Base-by-base conservation (phyloP, 2,329 filamentous ascomycete genomes). In the Metarhizium sp. region DNA sequence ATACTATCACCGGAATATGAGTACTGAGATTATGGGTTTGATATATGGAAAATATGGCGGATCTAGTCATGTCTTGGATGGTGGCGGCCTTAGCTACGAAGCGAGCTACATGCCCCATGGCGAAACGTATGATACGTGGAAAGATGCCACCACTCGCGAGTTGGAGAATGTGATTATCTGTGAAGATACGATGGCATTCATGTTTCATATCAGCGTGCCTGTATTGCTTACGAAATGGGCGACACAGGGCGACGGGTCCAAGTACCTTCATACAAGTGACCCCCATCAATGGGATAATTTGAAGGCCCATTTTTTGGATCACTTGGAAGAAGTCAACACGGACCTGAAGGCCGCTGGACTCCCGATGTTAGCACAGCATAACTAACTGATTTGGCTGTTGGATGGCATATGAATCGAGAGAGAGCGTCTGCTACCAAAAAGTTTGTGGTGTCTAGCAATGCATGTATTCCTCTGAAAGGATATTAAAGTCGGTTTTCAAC, bases 1-100 rank as follows among this genome's bases (percentile, higher is more conserved):
- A 0, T 87, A 84, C 68, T 87, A 85, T 65, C 84, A 86, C 64
- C 75, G 81, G 49, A 84, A 83, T 64, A 76, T 75, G 43, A 79
- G 79, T 34, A 76, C 77, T 0, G 80, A 84, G 61, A 72, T 82
- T 55, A 80, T 81, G 77, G 78, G 78, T 1, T 68, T 81, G 25
- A 73, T 79, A 43, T 70, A 68, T 11, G 71, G 72, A 6, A 59
- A 61, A 10, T 69, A 65, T 40, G 70, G 63, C 0, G 67, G 65
- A 3, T 65, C 63, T 57, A 64, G 63, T 52, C 58, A 64, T 47
- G 57, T 59, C 34, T 59, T 67, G 3, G 61, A 63, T 16, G 63
- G 63, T 2, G 67, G 68, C 25, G 68, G 67, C 20, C 56, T 69
- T 47, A 69, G 61, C 51, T 69, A 67, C 55, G 66, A 70, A 57